A percentile compares a stretch with the other conserved stretches of the same genome.
Conservation (phyloP, 2,329 filamentous ascomycete species). For the Tolypocladium tropicale region DNA sequence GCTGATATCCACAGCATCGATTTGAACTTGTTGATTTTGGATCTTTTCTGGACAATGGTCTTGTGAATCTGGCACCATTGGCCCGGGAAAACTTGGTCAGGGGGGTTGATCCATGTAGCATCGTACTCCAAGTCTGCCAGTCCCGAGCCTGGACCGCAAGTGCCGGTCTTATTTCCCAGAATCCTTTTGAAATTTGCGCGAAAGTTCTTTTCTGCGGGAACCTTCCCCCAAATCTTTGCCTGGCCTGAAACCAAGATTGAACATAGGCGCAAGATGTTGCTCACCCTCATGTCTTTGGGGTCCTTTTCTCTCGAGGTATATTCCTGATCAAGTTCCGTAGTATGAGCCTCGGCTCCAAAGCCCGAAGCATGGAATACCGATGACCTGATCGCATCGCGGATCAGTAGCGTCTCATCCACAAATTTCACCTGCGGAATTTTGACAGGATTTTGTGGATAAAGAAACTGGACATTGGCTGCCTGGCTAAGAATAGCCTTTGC, state of each 20-base stretch:
- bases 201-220: not conserved
- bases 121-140: not conserved
- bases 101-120: not conserved
- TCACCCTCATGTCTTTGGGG: not conserved
- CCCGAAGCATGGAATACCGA: not conserved
- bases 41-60: not conserved
- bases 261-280: not conserved
- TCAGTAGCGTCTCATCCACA: not conserved
- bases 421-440: not conserved
- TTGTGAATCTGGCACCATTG: not conserved
- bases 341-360: not conserved
- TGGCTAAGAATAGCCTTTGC: not conserved
- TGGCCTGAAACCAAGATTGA: not conserved
- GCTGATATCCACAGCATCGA: not conserved
- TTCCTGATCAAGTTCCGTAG: not conserved
- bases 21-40: not conserved
- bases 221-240: not conserved
- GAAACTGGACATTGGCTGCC: not conserved
- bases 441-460: not conserved
- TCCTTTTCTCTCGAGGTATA: not conserved
- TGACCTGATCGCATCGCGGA: not conserved
- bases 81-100: not conserved
- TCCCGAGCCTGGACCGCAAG: not conserved
- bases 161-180: not conserved
- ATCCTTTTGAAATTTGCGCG: not conserved